Evolutionary conservation across 1,284 basidiomycete species (phyloP).

Genomic region (Peniophora sp.): DNA sequence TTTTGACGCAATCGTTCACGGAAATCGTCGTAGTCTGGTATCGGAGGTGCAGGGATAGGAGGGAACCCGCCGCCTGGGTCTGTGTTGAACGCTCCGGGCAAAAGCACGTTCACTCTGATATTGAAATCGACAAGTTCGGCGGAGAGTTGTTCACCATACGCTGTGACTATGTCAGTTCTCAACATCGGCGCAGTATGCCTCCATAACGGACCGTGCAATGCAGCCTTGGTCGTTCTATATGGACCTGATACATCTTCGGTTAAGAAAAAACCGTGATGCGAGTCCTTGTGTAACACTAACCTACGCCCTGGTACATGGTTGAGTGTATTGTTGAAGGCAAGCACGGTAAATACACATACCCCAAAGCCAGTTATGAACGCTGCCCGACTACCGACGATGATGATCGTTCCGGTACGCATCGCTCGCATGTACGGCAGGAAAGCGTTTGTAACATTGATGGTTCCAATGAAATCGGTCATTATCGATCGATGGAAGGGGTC

Average conservation of each 20-base stretch:
- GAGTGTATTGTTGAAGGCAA: background rate
- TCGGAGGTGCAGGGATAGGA: constrained; percentile 10
- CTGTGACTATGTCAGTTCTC: constrained; percentile 7
- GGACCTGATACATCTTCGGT: constrained; percentile 8
- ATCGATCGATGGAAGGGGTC: background rate
- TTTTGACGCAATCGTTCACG: constrained; percentile 9
- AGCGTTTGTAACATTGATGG: background rate
- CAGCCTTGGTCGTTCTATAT: constrained; percentile 27
- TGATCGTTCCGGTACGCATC: background rate
- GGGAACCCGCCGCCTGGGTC: constrained; percentile 10
- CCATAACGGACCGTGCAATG: constrained; percentile 18
- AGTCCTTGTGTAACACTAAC: too few species aligned
- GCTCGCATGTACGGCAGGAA: background rate
- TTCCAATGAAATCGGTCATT: background rate
- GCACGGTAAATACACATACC: background rate
- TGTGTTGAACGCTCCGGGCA: constrained; percentile 25
- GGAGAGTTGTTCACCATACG: constrained; percentile 22
- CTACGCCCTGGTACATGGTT: background rate
- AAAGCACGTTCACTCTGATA: constrained; percentile 23
- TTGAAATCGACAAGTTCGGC: constrained; percentile 20
- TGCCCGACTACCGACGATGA: background rate
- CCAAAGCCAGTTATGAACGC: background rate
- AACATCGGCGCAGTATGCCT: background rate
- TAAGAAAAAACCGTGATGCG: background rate
- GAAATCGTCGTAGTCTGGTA: constrained; percentile 18